Percentiles rank a stretch among this genome's conserved stretches.
phyloP scores from a whole-genome alignment of 164 flowering plant genomes.

The Warburgia ugandensis region DNA sequence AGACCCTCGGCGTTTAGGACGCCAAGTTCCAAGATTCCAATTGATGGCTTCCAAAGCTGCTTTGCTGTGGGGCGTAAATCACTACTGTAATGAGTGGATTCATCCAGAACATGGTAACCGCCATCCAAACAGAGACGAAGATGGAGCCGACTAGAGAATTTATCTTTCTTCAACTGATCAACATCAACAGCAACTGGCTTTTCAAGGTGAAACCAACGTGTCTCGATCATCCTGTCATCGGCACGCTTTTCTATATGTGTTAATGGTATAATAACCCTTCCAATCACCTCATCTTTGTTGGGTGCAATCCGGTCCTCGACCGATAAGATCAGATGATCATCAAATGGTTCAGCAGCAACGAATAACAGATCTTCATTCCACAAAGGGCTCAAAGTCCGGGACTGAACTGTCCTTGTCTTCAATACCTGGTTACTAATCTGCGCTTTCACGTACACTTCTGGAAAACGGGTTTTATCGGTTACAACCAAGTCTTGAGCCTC shows the following conservation, averaged over 20 bases:
- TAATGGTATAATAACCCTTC: constrained; percentile 63
- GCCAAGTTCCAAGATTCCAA: constrained; percentile 83
- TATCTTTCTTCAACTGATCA: constrained; percentile 74
- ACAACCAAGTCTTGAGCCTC: constrained; percentile 87
- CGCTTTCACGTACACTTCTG: constrained; percentile 68
- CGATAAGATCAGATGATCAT: constrained; percentile 66
- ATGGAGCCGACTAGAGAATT: constrained; percentile 68
- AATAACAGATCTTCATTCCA: constrained; percentile 91
- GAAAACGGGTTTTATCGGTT: constrained; percentile 61
- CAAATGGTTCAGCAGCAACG: constrained; percentile 94
- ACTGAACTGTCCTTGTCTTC: constrained; percentile 63
- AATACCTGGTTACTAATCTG: constrained; percentile 73
- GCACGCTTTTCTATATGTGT: constrained; percentile 66
- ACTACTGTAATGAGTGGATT: constrained; percentile 84
- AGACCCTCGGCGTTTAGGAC: constrained; percentile 68
- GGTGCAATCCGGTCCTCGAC: constrained; percentile 85
- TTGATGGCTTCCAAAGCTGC: constrained; percentile 76
- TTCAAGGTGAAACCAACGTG: constrained; percentile 79
- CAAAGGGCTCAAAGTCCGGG: constrained; percentile 47
- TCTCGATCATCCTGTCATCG: constrained; percentile 64
- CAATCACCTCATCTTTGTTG: constrained; percentile 82
- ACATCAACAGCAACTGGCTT: constrained; percentile 66
- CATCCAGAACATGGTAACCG: constrained; percentile 94
- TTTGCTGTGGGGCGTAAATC: constrained; percentile 93
- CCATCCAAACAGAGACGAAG: constrained; percentile 83